Conservation (phyloP, 2,329 filamentous ascomycete genomes). For the Paecilomyces dactylethromorphus region DNA sequence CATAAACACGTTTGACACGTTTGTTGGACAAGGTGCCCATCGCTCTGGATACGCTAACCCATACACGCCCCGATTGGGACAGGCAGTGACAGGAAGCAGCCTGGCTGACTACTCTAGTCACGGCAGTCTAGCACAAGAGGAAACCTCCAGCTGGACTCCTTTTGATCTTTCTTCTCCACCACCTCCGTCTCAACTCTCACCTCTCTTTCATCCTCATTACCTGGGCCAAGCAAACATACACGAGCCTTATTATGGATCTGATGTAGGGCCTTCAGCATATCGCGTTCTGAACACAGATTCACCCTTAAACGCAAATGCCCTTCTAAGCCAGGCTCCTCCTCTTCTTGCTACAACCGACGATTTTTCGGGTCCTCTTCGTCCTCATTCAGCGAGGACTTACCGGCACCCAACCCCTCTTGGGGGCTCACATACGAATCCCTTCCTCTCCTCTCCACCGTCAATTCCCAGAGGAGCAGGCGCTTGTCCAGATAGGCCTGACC, state of each 20-base stretch:
- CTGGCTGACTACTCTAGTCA: not conserved
- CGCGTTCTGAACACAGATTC: not conserved
- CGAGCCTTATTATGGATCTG: not conserved
- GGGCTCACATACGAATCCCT: not conserved
- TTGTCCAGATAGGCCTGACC: not conserved
- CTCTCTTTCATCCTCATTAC: not conserved
- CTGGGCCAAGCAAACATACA: not conserved
- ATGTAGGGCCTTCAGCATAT: not conserved
- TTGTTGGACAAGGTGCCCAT: not conserved
- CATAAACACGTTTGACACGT: not conserved
- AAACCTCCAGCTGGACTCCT: not conserved
- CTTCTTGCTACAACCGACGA: not conserved
- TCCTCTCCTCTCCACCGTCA: not conserved
- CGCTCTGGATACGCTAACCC: not conserved
- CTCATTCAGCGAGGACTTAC: not conserved
- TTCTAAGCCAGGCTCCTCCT: not conserved
- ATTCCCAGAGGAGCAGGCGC: not conserved
- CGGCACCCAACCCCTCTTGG: not conserved
- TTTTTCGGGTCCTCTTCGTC: not conserved
- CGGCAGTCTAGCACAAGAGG: not conserved
- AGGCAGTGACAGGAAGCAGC: not conserved
- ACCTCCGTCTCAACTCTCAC: not conserved
- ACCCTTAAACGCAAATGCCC: not conserved
- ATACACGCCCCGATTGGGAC: not conserved
- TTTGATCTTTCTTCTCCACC: not conserved